These are phyloP conservation scores for Calocybe gambosa DNA, from an alignment of 1,284 basidiomycete species.

Conservation along the genomic window DNA sequence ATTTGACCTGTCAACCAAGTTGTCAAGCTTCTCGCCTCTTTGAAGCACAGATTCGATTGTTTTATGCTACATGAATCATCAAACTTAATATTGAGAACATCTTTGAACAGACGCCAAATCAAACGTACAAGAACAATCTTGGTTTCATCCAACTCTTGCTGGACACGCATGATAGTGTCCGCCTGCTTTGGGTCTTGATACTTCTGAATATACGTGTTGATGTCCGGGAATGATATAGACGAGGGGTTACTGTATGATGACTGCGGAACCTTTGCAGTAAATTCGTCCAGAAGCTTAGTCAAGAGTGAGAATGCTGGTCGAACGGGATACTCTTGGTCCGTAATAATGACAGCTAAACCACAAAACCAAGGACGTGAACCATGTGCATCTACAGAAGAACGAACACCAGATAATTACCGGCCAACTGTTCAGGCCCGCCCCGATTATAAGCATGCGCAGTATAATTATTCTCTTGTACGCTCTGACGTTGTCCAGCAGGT, in stretches of 20 bases:
- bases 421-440: constrained; percentile 72
- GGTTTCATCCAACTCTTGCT: constrained; percentile 97
- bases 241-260: constrained; percentile 58
- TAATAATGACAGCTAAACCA: constrained; percentile 78
- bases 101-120: background rate
- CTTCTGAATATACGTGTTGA: constrained; percentile 80
- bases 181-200: constrained; percentile 99
- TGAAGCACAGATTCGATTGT: constrained; percentile 98
- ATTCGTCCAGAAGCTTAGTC: constrained; percentile 93
- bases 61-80: constrained; percentile 69
- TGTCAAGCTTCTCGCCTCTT: constrained; percentile 96
- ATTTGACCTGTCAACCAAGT: constrained; percentile 92
- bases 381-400: constrained; percentile 4
- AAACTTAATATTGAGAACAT: constrained; percentile 2
- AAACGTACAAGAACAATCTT: constrained; percentile 89
- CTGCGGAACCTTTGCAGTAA: constrained; percentile 73
- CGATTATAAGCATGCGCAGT: constrained; percentile 91
- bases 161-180: constrained; percentile 98
- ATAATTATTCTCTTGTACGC: constrained; percentile 93
- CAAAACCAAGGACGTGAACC: constrained; percentile 2
- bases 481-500: constrained; percentile 81
- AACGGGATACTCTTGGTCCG: constrained; percentile 95
- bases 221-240: constrained; percentile 64
- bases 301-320: constrained; percentile 95
- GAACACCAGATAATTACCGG: constrained; percentile 46